phyloP scores from a whole-genome alignment of 2,329 filamentous ascomycete genomes.

The Hymenoscyphus scutula region DNA sequence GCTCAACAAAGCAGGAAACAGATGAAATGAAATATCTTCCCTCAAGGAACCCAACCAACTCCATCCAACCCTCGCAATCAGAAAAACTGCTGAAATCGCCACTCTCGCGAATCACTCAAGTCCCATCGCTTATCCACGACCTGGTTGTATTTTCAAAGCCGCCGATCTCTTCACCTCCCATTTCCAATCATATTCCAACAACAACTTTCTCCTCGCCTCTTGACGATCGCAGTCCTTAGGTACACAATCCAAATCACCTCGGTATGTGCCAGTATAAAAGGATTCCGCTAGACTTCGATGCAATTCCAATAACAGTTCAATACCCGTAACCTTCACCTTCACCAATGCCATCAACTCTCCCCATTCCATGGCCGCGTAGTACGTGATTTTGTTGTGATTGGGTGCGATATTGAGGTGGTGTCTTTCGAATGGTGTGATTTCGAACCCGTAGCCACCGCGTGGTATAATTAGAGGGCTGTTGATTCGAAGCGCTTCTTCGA shows the following conservation, averaged over 20 bases:
- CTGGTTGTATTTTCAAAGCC: background rate
- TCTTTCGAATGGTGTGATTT: background rate
- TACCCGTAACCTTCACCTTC: background rate
- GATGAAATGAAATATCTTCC: too few species aligned
- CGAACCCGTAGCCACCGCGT: background rate
- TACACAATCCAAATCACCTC: background rate
- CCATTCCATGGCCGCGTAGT: background rate
- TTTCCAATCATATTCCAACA: conserved; percentile 1
- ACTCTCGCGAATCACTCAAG: too few species aligned
- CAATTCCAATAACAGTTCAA: conserved; percentile 2
- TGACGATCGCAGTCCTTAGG: background rate
- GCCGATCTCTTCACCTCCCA: conserved; percentile 2
- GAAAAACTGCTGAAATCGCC: too few species aligned
- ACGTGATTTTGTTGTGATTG: background rate
- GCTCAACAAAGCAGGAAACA: too few species aligned
- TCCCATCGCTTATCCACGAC: too few species aligned
- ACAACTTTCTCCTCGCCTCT: background rate
- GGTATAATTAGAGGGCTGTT: background rate
- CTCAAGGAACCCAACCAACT: too few species aligned
- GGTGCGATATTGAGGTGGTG: conserved; percentile 8
- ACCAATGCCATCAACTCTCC: background rate
- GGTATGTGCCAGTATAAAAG: background rate
- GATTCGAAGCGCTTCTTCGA: background rate
- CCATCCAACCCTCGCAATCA: too few species aligned
- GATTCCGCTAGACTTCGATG: background rate